Conservation (phyloP, 371 early-diverging fungal genomes). For the Rhizopus arrhizus region DNA sequence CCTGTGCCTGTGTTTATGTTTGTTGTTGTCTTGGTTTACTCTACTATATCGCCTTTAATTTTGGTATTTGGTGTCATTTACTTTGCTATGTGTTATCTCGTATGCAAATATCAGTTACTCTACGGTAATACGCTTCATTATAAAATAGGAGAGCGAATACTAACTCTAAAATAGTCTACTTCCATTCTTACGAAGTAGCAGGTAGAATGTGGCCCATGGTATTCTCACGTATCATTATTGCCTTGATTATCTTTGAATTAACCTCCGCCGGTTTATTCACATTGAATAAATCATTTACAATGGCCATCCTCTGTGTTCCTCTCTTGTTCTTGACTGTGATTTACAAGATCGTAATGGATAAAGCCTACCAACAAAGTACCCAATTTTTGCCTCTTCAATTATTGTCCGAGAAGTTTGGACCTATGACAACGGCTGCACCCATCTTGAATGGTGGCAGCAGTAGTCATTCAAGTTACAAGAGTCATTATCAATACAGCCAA, state of each 20-base stretch:
- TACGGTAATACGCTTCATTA: conserved; percentile 48
- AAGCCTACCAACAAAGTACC: conserved; percentile 59
- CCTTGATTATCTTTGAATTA: conserved; percentile 75
- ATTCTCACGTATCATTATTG: conserved; percentile 70
- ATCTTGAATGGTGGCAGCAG: background rate
- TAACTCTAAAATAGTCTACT: conserved; percentile 51
- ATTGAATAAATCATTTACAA: conserved; percentile 54
- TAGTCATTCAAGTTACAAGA: background rate
- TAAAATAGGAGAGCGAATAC: background rate
- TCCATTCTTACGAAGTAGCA: conserved; percentile 79
- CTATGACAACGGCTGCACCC: conserved; percentile 27
- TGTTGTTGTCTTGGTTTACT: conserved; percentile 75
- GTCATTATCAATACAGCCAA: too few relatives aligned
- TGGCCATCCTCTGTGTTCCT: conserved; percentile 52
- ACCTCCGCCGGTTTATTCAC: conserved; percentile 78
- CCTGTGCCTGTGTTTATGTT: conserved; percentile 76
- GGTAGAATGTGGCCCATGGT: conserved; percentile 78
- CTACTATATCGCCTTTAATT: conserved; percentile 77
- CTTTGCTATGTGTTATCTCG: conserved; percentile 71
- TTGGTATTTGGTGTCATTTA: conserved; percentile 75
- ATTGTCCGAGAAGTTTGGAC: conserved; percentile 47
- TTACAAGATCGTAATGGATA: conserved; percentile 61
- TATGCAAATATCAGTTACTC: conserved; percentile 74
- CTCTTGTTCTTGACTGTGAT: conserved; percentile 54
- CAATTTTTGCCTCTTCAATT: conserved; percentile 52